Percentiles rank a stretch among this genome's conserved stretches.
These are phyloP conservation scores for Hypholoma fasciculare DNA, from an alignment of 768 basidiomycete genomes.

Conservation along the genomic window DNA sequence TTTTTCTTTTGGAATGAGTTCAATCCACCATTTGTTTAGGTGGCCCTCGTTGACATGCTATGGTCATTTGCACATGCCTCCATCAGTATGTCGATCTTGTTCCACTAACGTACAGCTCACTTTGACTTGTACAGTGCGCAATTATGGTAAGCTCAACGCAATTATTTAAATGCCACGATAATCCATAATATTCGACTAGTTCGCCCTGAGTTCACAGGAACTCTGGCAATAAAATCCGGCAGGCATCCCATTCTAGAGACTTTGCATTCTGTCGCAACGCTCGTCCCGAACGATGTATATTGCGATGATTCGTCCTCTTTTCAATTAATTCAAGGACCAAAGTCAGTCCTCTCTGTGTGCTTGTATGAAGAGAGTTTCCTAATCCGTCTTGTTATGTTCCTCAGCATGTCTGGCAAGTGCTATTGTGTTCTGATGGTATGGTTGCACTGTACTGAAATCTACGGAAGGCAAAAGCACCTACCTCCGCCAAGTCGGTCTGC, in stretches of 20 bases:
- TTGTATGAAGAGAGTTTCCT: too few relatives aligned
- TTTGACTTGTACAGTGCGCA: slow-evolving; percentile 36
- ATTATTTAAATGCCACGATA: not conserved
- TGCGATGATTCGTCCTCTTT: slow-evolving; percentile 83
- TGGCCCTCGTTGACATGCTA: slow-evolving; percentile 88
- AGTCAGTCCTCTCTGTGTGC: slow-evolving; percentile 44
- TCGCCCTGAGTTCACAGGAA: slow-evolving; percentile 90
- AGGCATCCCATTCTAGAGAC: slow-evolving; percentile 87
- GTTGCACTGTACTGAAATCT: not conserved
- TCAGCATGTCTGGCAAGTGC: slow-evolving; percentile 45
- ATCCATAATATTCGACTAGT: slow-evolving; percentile 40
- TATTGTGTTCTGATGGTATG: not conserved
- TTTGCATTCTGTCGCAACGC: slow-evolving; percentile 60
- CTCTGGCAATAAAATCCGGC: slow-evolving; percentile 85
- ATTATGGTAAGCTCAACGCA: slow-evolving; percentile 35
- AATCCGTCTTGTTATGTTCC: too few relatives aligned
- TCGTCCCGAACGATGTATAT: slow-evolving; percentile 91
- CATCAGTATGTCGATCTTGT: slow-evolving; percentile 49
- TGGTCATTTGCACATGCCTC: slow-evolving; percentile 86
- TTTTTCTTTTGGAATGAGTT: not conserved
- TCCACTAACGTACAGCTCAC: not conserved
- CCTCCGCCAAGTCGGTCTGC: slow-evolving; percentile 80
- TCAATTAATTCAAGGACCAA: slow-evolving; percentile 90
- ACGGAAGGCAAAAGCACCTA: slow-evolving; percentile 87
- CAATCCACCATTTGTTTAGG: slow-evolving; percentile 36